A percentile compares a stretch with the other conserved stretches of the same genome.
Conservation (phyloP, 2,329 filamentous ascomycete genomes). For the Botrytis sinoallii region DNA sequence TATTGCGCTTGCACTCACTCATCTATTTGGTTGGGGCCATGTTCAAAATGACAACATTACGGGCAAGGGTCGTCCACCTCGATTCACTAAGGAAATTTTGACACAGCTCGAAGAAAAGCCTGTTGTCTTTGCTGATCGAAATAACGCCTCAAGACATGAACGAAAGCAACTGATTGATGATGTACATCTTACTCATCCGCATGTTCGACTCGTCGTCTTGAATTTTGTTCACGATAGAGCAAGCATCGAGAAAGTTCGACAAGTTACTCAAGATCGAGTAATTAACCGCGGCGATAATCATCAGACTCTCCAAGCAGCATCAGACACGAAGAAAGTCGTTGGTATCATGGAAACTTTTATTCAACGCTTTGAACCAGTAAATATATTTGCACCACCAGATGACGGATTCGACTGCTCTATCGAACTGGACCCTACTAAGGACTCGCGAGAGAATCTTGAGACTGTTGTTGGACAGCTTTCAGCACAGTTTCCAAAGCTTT, state of each 20-base stretch:
- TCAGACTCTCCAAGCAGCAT: conserved; percentile 89
- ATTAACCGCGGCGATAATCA: conserved; percentile 90
- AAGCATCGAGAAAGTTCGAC: conserved; percentile 68
- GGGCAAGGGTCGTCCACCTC: conserved; percentile 70
- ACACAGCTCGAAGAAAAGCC: conserved; percentile 60
- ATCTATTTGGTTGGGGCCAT: conserved; percentile 88
- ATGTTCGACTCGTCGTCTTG: conserved; percentile 75
- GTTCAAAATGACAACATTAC: conserved; percentile 96
- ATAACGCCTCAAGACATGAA: conserved; percentile 88
- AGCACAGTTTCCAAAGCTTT: conserved; percentile 71
- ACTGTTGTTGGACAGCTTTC: conserved; percentile 70
- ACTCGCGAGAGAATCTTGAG: conserved; percentile 85
- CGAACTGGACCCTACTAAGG: conserved; percentile 71
- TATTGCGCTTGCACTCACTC: conserved; percentile 73
- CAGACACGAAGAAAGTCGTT: conserved; percentile 69
- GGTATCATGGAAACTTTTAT: conserved; percentile 96
- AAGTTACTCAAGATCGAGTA: conserved; percentile 74
- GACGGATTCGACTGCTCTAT: conserved; percentile 80
- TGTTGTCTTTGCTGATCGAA: conserved; percentile 86
- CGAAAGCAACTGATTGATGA: conserved; percentile 84
- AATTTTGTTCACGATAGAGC: conserved; percentile 77
- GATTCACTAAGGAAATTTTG: conserved; percentile 71
- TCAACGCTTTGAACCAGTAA: conserved; percentile 74
- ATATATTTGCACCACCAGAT: conserved; percentile 67
- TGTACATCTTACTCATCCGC: conserved; percentile 58